These are phyloP conservation scores for Fraxinus albicans DNA, from an alignment of 305 asterid genomes.

Conservation along the genomic window DNA sequence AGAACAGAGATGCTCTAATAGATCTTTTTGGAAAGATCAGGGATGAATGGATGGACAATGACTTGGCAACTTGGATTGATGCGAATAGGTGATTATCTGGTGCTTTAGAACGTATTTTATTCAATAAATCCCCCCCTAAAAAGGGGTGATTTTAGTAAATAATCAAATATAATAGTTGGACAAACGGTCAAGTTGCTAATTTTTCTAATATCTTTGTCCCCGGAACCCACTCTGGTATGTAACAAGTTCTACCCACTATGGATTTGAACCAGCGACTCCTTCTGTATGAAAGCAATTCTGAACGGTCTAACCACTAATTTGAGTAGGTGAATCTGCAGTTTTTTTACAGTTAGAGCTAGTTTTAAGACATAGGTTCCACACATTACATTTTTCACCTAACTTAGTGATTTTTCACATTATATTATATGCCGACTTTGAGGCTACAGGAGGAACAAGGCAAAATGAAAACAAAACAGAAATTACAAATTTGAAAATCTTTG, in stretches of 20 bases:
- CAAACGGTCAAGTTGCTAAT: neutral
- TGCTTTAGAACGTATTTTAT: slow-evolving; percentile 5
- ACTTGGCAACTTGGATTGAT: slow-evolving; percentile 79
- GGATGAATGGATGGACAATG: slow-evolving; percentile 89
- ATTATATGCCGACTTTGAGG: neutral
- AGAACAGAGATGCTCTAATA: slow-evolving; percentile 63
- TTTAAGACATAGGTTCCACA: neutral
- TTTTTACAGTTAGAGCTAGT: neutral
- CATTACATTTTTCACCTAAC: neutral
- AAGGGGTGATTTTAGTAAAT: neutral
- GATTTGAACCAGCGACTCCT: neutral
- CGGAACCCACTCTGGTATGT: neutral
- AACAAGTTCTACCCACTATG: neutral
- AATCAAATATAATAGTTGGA: neutral
- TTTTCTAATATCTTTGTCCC: neutral
- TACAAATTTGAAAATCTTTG: neutral
- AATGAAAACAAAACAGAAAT: neutral
- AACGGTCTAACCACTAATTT: neutral
- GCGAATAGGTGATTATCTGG: slow-evolving; percentile 63
- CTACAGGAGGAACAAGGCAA: neutral
- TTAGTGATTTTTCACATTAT: neutral
- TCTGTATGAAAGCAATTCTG: neutral
- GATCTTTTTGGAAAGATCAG: slow-evolving; percentile 91
- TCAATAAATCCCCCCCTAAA: neutral
- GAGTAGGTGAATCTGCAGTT: neutral